phyloP scores from a whole-genome alignment of 148 eudicot genomes.

The Chenopodium formosanum region DNA sequence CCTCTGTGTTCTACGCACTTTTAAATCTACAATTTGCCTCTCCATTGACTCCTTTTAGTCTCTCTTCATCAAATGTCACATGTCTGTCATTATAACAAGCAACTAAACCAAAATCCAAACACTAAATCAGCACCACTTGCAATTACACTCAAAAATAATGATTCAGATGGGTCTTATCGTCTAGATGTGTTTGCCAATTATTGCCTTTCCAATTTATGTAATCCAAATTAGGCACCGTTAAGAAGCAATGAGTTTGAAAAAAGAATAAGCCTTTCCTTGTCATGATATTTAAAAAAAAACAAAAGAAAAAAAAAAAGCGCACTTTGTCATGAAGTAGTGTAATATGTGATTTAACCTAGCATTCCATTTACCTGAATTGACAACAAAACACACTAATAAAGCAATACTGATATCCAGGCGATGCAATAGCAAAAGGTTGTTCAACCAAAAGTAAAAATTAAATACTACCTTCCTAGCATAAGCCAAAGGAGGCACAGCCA shows the following conservation, averaged over 20 bases:
- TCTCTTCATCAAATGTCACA: not conserved
- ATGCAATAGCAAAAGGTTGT: not conserved
- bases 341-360: not conserved
- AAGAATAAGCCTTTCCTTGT: not conserved
- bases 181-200: not conserved
- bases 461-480: conserved; percentile 81
- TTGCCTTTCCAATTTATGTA: not conserved
- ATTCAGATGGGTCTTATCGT: too few relatives aligned
- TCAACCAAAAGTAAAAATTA: not conserved
- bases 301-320: not conserved
- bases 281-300: not conserved
- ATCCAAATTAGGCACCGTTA: not conserved
- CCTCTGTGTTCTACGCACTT: not conserved
- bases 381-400: not conserved
- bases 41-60: not conserved
- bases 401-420: not conserved
- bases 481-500: conserved; percentile 94
- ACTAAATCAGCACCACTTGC: not conserved
- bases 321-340: not conserved
- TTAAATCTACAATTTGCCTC: not conserved
- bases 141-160: not conserved
- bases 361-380: not conserved
- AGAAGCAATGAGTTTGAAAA: not conserved
- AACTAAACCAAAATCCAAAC: not conserved
- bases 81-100: not conserved